phyloP scores from a whole-genome alignment of 176 grass and related monocot genomes.

The Musa schizocarpa region DNA sequence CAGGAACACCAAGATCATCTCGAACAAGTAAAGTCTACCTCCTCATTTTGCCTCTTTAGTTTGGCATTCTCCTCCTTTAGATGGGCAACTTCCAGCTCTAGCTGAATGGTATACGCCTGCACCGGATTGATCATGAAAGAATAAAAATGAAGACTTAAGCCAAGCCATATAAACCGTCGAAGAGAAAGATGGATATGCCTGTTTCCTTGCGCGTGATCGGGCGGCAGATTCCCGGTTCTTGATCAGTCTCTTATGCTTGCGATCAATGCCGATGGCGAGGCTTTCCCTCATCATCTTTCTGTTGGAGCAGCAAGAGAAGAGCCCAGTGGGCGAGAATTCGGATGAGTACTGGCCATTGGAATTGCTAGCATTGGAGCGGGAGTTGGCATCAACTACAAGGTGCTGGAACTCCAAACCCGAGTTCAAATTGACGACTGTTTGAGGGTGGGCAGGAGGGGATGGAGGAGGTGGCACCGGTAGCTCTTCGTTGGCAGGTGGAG shows the following conservation, averaged over 20 bases:
- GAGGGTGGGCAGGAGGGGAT: not conserved
- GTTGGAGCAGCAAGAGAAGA: conserved; percentile 15
- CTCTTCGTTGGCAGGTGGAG: not conserved
- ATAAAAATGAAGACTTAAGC: no score
- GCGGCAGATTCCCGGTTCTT: conserved; percentile 22
- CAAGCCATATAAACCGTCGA: no score
- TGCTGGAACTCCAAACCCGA: conserved; percentile 8
- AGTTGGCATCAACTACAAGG: not conserved
- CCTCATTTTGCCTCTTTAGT: conserved; percentile 13
- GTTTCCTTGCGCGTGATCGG: conserved; percentile 16
- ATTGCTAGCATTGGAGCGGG: conserved; percentile 2
- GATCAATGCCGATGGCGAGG: not conserved
- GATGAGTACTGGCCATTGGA: not conserved
- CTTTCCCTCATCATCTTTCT: not conserved
- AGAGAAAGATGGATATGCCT: not conserved
- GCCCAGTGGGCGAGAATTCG: not conserved
- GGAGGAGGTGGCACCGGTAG: not conserved
- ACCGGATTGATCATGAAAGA: not conserved
- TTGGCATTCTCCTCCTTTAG: conserved; percentile 15
- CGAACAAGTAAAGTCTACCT: not conserved
- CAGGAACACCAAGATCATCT: no score
- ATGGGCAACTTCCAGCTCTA: conserved; percentile 9
- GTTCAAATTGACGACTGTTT: not conserved
- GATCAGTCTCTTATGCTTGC: conserved; percentile 14
- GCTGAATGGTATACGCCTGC: conserved; percentile 9